Evolutionary conservation across 2,329 filamentous ascomycete genomes (phyloP).

Genomic region (Alternaria brassicae): DNA sequence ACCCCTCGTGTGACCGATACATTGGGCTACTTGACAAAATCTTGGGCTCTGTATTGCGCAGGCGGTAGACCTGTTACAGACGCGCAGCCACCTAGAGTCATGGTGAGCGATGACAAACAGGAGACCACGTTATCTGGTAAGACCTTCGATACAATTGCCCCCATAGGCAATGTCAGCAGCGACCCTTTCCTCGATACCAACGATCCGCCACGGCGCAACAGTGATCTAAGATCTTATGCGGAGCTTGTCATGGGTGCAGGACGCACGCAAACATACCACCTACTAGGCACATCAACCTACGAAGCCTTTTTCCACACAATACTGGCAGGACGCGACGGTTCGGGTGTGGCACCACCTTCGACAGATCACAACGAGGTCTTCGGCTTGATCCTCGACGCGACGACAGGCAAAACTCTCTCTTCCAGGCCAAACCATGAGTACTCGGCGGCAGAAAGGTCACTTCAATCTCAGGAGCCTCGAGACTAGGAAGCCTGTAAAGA

Average conservation of each 20-base stretch:
- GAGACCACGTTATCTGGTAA: conserved; percentile 24
- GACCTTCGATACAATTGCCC: conserved; percentile 23
- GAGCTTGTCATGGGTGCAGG: conserved; percentile 9
- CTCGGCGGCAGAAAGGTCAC: conserved; percentile 27
- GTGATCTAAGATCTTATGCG: conserved; percentile 14
- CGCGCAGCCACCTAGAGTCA: background rate
- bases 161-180: conserved; percentile 12
- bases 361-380: conserved; percentile 32
- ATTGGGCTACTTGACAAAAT: conserved; percentile 30
- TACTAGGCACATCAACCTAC: conserved; percentile 18
- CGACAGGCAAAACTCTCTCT: conserved; percentile 22
- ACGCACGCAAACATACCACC: conserved; percentile 8
- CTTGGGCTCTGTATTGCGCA: conserved; percentile 26
- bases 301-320: conserved; percentile 35
- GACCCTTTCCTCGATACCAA: conserved; percentile 25
- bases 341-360: conserved; percentile 18
- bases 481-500: conserved; percentile 23
- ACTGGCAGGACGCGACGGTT: conserved; percentile 27
- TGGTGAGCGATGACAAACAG: conserved; percentile 12
- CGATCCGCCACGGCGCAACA: conserved; percentile 8
- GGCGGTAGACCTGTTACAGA: conserved; percentile 10
- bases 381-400: conserved; percentile 30
- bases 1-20: conserved; percentile 27
- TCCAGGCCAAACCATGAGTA: conserved; percentile 30
- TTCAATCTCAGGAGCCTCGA: conserved; percentile 30